Evolutionary conservation across 805 yeast species (phyloP), one percentile per base, ranked within the genome.

Genomic region (Lachancea waltii): DNA sequence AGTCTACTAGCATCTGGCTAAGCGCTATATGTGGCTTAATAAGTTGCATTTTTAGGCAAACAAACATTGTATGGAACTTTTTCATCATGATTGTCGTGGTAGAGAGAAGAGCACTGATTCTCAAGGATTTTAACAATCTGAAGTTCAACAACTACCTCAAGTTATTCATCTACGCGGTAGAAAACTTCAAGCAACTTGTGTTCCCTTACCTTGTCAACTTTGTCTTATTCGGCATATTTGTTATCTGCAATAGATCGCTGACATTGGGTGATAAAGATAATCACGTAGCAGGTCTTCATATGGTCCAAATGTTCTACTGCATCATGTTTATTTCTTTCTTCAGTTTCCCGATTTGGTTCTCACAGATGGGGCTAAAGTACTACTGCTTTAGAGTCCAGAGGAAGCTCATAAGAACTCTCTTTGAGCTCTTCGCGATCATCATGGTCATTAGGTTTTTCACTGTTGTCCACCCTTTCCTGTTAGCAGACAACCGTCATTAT

Each of bases 401-500:
- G 23, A 59, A 51, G 17, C 62, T 61, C 18, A n/a, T 63, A 1
- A 44, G 54, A 25, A 44, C 62, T 3, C 8, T 53, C 2, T 29
- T 64, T 13, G 68, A 62, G 38, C 44, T 62, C 20, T 29, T 58
- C 3, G 45, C 56, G 1, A 72, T 83, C 17, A 62, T 63, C 45
- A 46, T 68, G 14, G 52, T 75, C 2, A 69, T 85, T 15, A 66
- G 77, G 25, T 67, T 67, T 41, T 81, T 72, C 57, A 84, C 96
- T 0, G 65, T 81, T 2, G 79, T 78, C 2, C 98, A 92, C 58
- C 97, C 97, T 6, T 92, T 90, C 58, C 60, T 92, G 27, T 68
- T 90, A 30, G 94, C 97, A 0, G 98, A 92, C 59, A 92, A 92
- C 63, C 75, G 98, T 50, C 98, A 92, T 60, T 86, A 79, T 57